Evolutionary conservation across 768 basidiomycete species (phyloP), one percentile per base, ranked within the genome.

Genomic region (Boletus sensibilis): DNA sequence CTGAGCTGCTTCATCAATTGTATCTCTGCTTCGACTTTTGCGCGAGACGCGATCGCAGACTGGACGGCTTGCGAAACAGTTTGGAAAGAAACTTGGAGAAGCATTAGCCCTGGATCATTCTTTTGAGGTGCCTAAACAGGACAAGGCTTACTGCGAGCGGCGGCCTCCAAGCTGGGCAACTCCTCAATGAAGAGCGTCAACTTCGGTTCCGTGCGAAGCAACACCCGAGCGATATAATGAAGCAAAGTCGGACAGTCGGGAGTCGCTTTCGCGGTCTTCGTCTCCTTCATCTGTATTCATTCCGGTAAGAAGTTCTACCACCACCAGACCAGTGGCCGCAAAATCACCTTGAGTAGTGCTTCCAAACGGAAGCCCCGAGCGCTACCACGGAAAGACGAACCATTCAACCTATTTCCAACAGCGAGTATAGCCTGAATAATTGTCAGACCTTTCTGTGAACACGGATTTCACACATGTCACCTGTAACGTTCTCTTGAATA

Each of bases 361-460:
- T 91, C 88, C 25, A 98, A 75, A 62, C 87, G 88, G 73, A 98
- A 96, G 2, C 94, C 95, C 5, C 75, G 76, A 14, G 94, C 94
- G 34, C 83, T 81, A 18, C 94, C 94, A 38, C 94, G 84, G 72
- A 92, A 94, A 0, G 83, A 88, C 2, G 89, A 86, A 1, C 80
- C 81, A 68, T 98, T 97, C 59, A 98, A 71, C 0, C 80, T 80
- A 64, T 97, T 98, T 0, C 94, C 94, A 18, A 96, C 76, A 2
- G 78, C 72, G 3, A 97, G 77, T 0, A 96, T 82, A 50, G 82
- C 81, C 87, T 93, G 58, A 3, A 25, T 48, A 12, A 20, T 25
- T 33, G 27, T 53, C 35, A 55, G 38, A 57, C 35, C 45, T 39
- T 35, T 18, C 12, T 29, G 11, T 25, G 50, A 31, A 23, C 6